Conservation (phyloP, 2,329 filamentous ascomycete genomes). For the Arthrobotrys iridis region DNA sequence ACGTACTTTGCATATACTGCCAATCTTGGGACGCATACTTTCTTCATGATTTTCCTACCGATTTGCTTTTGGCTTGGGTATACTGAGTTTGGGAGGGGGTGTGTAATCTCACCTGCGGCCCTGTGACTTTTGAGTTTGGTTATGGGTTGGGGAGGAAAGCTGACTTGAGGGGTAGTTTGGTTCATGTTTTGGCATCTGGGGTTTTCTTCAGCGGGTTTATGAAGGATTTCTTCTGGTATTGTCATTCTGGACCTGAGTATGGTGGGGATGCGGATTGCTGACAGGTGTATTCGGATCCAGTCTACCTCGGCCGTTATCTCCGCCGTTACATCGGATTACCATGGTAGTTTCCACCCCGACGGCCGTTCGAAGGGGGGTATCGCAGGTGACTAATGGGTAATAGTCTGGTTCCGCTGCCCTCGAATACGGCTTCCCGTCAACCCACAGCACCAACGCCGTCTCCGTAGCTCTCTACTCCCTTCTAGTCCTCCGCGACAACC, state of each 20-base stretch:
- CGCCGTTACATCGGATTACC: constrained; percentile 90
- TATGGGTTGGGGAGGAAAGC: constrained; percentile 37
- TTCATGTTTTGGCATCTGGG: constrained; percentile 79
- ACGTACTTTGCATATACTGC: constrained; percentile 97
- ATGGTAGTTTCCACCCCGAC: constrained; percentile 66
- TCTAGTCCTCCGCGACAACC: constrained; percentile 70
- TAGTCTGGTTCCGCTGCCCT: constrained; percentile 86
- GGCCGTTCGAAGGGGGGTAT: background rate
- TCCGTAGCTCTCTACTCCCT: constrained; percentile 89
- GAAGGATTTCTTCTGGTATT: constrained; percentile 84
- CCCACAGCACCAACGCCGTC: constrained; percentile 95
- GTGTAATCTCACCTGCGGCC: constrained; percentile 64
- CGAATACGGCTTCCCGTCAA: constrained; percentile 97
- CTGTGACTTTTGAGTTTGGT: constrained; percentile 22
- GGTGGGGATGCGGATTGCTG: background rate
- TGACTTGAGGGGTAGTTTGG: constrained; percentile 49
- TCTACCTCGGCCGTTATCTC: constrained; percentile 88
- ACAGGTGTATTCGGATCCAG: constrained; percentile 19
- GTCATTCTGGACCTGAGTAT: background rate
- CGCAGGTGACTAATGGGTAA: background rate
- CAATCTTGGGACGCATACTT: constrained; percentile 96
- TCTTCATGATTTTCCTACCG: constrained; percentile 95
- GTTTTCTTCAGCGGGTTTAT: constrained; percentile 91
- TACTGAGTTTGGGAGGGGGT: constrained; percentile 85
- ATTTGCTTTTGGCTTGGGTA: constrained; percentile 97